A percentile compares a stretch with the other conserved stretches of the same genome.
phyloP scores from a whole-genome alignment of 306 rosid genomes.

The Amphicarpaea edgeworthii region DNA sequence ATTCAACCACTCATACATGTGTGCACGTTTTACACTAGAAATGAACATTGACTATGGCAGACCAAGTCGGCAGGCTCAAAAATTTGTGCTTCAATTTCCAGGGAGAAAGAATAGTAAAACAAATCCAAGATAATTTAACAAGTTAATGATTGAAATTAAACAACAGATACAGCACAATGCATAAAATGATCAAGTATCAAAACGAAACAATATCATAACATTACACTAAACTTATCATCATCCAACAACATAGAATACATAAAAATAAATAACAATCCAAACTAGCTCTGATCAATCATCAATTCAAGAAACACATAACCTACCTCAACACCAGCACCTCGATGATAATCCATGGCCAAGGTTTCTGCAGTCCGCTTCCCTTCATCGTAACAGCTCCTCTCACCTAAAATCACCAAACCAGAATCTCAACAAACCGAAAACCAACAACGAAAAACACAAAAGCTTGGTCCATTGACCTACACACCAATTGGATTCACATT shows the following conservation, averaged over 20 bases:
- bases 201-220: not conserved
- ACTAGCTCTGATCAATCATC: constrained; percentile 24
- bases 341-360: constrained; percentile 93
- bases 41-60: not conserved
- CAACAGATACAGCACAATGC: not conserved
- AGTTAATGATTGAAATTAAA: no score
- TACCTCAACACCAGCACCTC: constrained; percentile 98
- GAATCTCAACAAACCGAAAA: not conserved
- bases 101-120: not conserved
- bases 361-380: constrained; percentile 99
- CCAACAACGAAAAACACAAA: not conserved
- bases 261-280: not conserved
- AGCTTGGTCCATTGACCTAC: constrained; percentile 23
- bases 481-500: constrained; percentile 97
- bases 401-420: constrained; percentile 61
- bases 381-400: constrained; percentile 97
- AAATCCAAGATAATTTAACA: not conserved
- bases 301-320: constrained; percentile 17
- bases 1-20: constrained; percentile 1
- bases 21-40: not conserved
- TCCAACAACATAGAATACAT: constrained; percentile 15
- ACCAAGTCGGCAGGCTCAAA: constrained; percentile 16
- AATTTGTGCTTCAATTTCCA: constrained; percentile 1
- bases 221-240: not conserved
- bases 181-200: not conserved